Percentiles rank a stretch among this genome's conserved stretches.
phyloP scores from a whole-genome alignment of 495 filamentous ascomycete genomes.

The Thozetella sp. region DNA sequence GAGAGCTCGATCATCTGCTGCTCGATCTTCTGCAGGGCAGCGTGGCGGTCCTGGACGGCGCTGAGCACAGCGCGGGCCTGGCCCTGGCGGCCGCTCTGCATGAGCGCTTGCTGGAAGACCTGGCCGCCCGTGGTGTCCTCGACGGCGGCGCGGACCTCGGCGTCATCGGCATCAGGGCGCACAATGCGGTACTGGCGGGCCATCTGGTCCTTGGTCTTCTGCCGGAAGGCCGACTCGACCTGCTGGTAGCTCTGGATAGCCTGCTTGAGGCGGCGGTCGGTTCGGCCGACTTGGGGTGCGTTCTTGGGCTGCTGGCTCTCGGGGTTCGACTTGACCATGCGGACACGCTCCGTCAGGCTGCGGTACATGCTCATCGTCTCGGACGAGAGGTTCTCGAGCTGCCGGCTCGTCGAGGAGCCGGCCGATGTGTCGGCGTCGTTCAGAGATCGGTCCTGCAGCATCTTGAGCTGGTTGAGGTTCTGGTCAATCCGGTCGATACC shows the following conservation, averaged over 20 bases:
- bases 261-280: constrained; percentile 75
- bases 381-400: constrained; percentile 60
- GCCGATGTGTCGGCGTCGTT: constrained; percentile 59
- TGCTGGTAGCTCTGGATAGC: constrained; percentile 81
- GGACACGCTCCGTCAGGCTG: constrained; percentile 71
- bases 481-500: constrained; percentile 75
- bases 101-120: constrained; percentile 82
- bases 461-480: constrained; percentile 59
- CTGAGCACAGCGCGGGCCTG: constrained; percentile 77
- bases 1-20: constrained; percentile 81
- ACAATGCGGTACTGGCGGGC: constrained; percentile 90
- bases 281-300: constrained; percentile 73
- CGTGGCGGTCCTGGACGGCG: constrained; percentile 81
- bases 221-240: constrained; percentile 74
- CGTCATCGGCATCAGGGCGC: constrained; percentile 78
- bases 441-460: constrained; percentile 59
- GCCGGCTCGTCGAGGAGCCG: constrained; percentile 48
- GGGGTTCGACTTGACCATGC: constrained; percentile 76
- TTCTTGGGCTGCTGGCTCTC: constrained; percentile 71
- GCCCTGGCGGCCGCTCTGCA: constrained; percentile 71
- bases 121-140: constrained; percentile 68
- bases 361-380: constrained; percentile 83
- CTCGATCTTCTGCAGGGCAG: constrained; percentile 90
- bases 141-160: constrained; percentile 76
- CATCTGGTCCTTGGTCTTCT: constrained; percentile 78